phyloP scores from a whole-genome alignment of 148 eudicot genomes.

The Dysphania ambrosioides region DNA sequence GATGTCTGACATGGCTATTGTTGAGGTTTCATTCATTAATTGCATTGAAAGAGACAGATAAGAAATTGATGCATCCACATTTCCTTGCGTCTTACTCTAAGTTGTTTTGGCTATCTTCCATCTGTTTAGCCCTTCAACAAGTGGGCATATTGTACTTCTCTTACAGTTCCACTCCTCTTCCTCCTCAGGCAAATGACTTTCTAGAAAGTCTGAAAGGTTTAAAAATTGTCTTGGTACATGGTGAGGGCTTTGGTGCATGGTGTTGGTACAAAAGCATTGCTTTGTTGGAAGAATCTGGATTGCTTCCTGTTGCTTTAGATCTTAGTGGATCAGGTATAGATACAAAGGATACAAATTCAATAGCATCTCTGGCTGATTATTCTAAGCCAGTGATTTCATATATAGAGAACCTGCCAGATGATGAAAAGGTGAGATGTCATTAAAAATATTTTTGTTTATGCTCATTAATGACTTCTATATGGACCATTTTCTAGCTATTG shows the following conservation, averaged over 20 bases:
- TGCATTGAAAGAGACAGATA: neutral
- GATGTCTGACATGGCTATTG: neutral
- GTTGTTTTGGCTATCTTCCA: constrained; percentile 1
- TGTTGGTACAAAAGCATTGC: constrained; percentile 99
- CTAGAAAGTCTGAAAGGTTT: constrained; percentile 66
- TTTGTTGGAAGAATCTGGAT: constrained; percentile 75
- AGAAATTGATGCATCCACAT: neutral
- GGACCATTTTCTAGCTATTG: constrained; percentile 2
- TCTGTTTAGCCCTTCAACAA: neutral
- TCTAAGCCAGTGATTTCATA: constrained; percentile 70
- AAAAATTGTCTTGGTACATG: constrained; percentile 73
- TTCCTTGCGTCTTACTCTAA: neutral
- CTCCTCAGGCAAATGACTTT: constrained; percentile 58
- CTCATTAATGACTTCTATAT: neutral
- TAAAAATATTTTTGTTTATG: neutral
- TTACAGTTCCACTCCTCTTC: constrained; percentile 8
- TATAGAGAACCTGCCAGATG: constrained; percentile 55
- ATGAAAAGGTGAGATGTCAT: constrained; percentile 59
- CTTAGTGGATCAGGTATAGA: constrained; percentile 90
- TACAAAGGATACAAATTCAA: constrained; percentile 53
- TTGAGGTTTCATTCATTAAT: neutral
- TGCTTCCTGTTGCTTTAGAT: constrained; percentile 75
- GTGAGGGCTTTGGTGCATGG: constrained; percentile 99
- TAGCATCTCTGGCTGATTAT: constrained; percentile 62
- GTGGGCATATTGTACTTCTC: neutral